A percentile compares a stretch with the other conserved stretches of the same genome.
phyloP scores from a whole-genome alignment of 2,329 filamentous ascomycete species.

The Fusarium paranaense region DNA sequence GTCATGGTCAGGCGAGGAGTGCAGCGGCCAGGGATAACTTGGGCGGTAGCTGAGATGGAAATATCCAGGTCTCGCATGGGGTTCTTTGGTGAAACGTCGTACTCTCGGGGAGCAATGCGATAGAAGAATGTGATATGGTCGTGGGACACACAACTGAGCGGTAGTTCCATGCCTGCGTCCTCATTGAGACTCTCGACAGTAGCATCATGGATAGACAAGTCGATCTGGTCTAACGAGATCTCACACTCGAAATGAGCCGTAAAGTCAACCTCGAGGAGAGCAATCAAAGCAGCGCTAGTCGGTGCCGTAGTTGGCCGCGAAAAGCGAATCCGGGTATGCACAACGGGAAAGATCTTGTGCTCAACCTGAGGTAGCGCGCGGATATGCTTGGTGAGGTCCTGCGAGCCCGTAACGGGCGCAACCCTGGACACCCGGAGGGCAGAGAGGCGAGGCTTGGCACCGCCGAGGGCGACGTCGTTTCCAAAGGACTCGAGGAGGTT shows the following conservation, averaged over 20 bases:
- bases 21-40: slow-evolving; percentile 67
- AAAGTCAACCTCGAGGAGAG: slow-evolving; percentile 79
- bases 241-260: slow-evolving; percentile 76
- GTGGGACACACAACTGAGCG: slow-evolving; percentile 73
- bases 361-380: slow-evolving; percentile 72
- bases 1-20: slow-evolving; percentile 71
- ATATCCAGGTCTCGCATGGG: slow-evolving; percentile 67
- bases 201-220: slow-evolving; percentile 68
- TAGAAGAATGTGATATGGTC: slow-evolving; percentile 84
- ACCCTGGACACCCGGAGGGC: slow-evolving; percentile 81
- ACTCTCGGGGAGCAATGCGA: slow-evolving; percentile 66
- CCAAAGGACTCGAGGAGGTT: slow-evolving; percentile 83
- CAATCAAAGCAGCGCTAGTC: slow-evolving; percentile 71
- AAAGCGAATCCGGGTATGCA: slow-evolving; percentile 80
- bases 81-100: slow-evolving; percentile 59
- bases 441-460: slow-evolving; percentile 74
- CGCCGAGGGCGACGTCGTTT: slow-evolving; percentile 71
- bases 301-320: slow-evolving; percentile 71
- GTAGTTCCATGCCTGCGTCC: slow-evolving; percentile 61
- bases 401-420: slow-evolving; percentile 72
- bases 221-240: slow-evolving; percentile 70
- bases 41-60: slow-evolving; percentile 69
- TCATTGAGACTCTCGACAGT: slow-evolving; percentile 68
- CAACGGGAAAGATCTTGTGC: slow-evolving; percentile 73
- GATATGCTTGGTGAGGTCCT: slow-evolving; percentile 72